Conservation (phyloP, 768 basidiomycete genomes). For the Galerina marginata region DNA sequence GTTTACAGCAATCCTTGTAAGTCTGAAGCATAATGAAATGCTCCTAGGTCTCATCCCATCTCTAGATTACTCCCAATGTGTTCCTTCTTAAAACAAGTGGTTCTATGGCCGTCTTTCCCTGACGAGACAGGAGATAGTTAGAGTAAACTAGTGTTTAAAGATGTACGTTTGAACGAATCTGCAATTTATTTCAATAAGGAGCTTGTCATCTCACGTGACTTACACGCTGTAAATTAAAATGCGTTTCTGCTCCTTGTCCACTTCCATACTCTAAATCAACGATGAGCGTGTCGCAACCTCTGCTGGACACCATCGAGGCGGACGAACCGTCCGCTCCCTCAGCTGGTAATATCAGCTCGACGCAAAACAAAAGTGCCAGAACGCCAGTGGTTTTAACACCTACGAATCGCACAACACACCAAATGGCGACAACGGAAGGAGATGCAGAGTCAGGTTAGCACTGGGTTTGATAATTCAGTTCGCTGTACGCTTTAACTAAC, state of each 20-base stretch:
- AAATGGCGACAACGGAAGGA: slow-evolving; percentile 57
- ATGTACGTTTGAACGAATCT: too few relatives aligned
- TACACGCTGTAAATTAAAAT: neutral
- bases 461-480: neutral
- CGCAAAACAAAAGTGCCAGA: slow-evolving; percentile 33
- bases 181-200: neutral
- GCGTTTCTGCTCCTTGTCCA: too few relatives aligned
- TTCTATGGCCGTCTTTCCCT: neutral
- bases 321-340: slow-evolving; percentile 62
- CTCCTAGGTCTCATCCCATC: neutral
- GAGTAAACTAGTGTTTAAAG: too few relatives aligned
- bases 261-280: slow-evolving; percentile 17
- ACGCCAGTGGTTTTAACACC: slow-evolving; percentile 64
- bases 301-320: slow-evolving; percentile 85
- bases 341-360: slow-evolving; percentile 37
- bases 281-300: slow-evolving; percentile 68
- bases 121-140: too few relatives aligned
- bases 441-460: slow-evolving; percentile 81
- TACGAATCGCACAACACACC: slow-evolving; percentile 43
- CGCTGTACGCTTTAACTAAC: neutral
- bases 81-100: slow-evolving; percentile 32
- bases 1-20: slow-evolving; percentile 43
- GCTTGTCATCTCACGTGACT: neutral
- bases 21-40: slow-evolving; percentile 17
- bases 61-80: slow-evolving; percentile 52